Evolutionary conservation across 805 yeast species (phyloP), one percentile per base, ranked within the genome.

Genomic region (Helenozyma baotianmanensis): DNA sequence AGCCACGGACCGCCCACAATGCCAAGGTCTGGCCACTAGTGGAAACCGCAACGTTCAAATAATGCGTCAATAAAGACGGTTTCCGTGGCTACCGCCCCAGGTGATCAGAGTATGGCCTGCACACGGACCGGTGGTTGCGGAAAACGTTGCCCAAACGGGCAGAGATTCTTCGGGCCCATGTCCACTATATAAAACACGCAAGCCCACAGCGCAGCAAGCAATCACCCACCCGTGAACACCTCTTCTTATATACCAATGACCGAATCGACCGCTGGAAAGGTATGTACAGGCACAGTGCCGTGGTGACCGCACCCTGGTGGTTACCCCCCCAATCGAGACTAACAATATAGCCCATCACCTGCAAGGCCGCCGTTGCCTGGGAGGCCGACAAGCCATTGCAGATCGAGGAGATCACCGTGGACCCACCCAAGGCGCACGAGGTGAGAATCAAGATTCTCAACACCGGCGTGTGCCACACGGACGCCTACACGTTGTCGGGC

Each of bases 381-480:
- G 95, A 82, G 58, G 92, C 97, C 18, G 86, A 81, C 29, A 78
- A 83, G 58, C 86, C 86, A 38, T 73, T 92, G 50, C 53, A 78
- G 25, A 74, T 92, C 38, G 98, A 92, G 65, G 84, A 83, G 39
- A 74, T 92, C 47, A 87, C 82, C 56, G 99, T 92, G 27, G 81
- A 75, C 15, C 88, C 98, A 15, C 99, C 99, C 48, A 82, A 78
- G 61, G 95, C 96, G 29, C 97, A 92, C 58, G 99, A 92, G 67
- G 97, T 92, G 29, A 82, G 99, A 62, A 84, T 92, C 60, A 83
- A 87, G 64, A 66, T 92, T 37, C 71, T 70, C 32, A 74, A 83
- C 68, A 84, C 97, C 19, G 98, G 97, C 58, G 96, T 92, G 24
- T 92, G 99, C 63, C 98, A 92, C 70, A 92, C 99, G 22, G 99